Evolutionary conservation across 805 yeast genomes (phyloP).

Genomic region (Isabelozyma gotoi): DNA sequence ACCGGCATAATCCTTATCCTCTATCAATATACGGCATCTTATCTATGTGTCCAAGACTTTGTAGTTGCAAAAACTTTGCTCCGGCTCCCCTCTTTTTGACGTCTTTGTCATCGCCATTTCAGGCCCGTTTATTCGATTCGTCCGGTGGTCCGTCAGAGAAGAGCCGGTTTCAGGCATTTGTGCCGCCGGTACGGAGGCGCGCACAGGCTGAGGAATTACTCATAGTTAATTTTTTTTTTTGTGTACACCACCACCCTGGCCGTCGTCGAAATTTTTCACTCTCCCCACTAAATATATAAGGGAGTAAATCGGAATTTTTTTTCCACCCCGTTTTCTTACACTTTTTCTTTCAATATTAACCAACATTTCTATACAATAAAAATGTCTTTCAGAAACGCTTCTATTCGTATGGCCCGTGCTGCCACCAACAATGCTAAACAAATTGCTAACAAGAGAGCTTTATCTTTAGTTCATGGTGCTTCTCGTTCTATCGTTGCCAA

Average conservation of each 20-base stretch:
- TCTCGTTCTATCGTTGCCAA: constrained; percentile 43
- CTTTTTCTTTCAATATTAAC: constrained; percentile 4
- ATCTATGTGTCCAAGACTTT: not conserved
- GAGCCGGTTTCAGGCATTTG: not conserved
- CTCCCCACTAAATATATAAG: not conserved
- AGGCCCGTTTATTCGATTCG: not conserved
- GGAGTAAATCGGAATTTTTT: not conserved
- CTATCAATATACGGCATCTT: not conserved
- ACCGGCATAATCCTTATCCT: not conserved
- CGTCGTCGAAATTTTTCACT: not conserved
- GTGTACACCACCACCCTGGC: no score
- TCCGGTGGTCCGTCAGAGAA: not conserved
- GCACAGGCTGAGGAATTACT: not conserved
- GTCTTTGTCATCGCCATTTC: not conserved
- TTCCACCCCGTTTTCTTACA: not conserved
- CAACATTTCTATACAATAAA: constrained; percentile 1
- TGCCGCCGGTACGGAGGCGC: not conserved
- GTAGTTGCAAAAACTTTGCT: not conserved
- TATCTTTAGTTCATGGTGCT: constrained; percentile 53
- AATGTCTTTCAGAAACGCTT: constrained; percentile 46
- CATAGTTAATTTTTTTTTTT: no score
- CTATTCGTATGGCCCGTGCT: constrained; percentile 47
- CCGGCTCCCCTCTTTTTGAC: not conserved
- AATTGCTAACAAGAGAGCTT: constrained; percentile 63
- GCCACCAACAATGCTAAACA: constrained; percentile 44